A percentile compares a stretch with the other conserved stretches of the same genome.
phyloP scores from a whole-genome alignment of 2,329 filamentous ascomycete species.

The Fusarium drepaniforme region DNA sequence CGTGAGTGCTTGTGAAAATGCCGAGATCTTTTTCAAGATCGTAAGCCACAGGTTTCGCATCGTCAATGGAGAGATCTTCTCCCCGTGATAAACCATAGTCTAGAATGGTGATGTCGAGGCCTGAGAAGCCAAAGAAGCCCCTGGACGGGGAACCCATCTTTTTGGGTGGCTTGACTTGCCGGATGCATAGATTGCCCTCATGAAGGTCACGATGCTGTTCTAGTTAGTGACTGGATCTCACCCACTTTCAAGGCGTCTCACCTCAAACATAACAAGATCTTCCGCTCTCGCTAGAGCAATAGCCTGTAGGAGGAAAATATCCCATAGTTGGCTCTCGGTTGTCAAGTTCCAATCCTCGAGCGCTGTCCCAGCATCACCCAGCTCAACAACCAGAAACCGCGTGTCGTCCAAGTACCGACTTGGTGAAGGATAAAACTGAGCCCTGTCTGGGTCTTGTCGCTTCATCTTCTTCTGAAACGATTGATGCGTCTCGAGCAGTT shows the following conservation, averaged over 20 bases:
- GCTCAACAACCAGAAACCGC: conserved; percentile 70
- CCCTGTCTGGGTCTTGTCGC: conserved; percentile 65
- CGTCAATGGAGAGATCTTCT: conserved; percentile 54
- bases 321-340: conserved; percentile 68
- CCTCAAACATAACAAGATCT: conserved; percentile 70
- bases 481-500: conserved; percentile 71
- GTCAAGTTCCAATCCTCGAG: conserved; percentile 69
- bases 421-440: conserved; percentile 73
- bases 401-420: conserved; percentile 70
- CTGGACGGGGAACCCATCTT: conserved; percentile 46
- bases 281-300: conserved; percentile 72
- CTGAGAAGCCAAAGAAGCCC: conserved; percentile 68
- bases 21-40: conserved; percentile 71
- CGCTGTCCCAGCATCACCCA: conserved; percentile 72
- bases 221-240: conserved; percentile 14
- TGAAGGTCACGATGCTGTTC: conserved; percentile 73
- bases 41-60: conserved; percentile 60
- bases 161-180: conserved; percentile 53
- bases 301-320: conserved; percentile 71
- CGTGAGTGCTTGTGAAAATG: conserved; percentile 71
- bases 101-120: conserved; percentile 72
- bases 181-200: conserved; percentile 73
- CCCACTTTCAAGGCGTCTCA: conserved; percentile 42
- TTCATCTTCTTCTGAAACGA: conserved; percentile 66
- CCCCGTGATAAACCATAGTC: conserved; percentile 75